phyloP scores from a whole-genome alignment of 768 basidiomycete species.

The Ramaria sp. region DNA sequence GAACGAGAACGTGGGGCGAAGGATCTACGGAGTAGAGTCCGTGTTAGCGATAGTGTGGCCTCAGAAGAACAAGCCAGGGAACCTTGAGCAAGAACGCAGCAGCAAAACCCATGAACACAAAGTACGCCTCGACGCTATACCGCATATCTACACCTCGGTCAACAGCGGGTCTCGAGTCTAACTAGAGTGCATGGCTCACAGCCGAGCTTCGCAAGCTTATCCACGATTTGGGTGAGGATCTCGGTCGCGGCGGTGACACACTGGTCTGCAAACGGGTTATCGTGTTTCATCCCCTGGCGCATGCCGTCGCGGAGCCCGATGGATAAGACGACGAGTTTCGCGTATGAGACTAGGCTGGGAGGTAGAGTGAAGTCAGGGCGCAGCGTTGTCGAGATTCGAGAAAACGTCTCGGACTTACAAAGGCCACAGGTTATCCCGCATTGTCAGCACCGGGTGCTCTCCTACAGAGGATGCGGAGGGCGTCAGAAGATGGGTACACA shows the following conservation, averaged over 20 bases:
- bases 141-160: background rate
- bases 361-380: too few relatives aligned
- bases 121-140: slow-evolving; percentile 25
- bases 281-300: slow-evolving; percentile 42
- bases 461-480: background rate
- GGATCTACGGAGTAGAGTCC: slow-evolving; percentile 31
- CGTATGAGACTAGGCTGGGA: slow-evolving; percentile 67
- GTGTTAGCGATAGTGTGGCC: too few relatives aligned
- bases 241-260: slow-evolving; percentile 61
- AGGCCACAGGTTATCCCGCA: slow-evolving; percentile 38
- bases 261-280: slow-evolving; percentile 24
- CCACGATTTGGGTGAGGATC: slow-evolving; percentile 56
- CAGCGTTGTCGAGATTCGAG: too few relatives aligned
- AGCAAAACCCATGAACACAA: slow-evolving; percentile 38
- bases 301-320: slow-evolving; percentile 81
- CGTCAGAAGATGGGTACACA: too few relatives aligned
- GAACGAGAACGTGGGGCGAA: slow-evolving; percentile 63
- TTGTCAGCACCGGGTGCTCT: slow-evolving; percentile 26
- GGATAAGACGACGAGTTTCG: slow-evolving; percentile 78
- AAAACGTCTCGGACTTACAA: too few relatives aligned
- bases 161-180: background rate
- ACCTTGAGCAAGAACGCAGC: slow-evolving; percentile 54
- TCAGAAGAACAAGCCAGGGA: background rate
- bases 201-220: slow-evolving; percentile 35
- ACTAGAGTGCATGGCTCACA: background rate